These are phyloP conservation scores for Beauveria varroae DNA, from an alignment of 2,329 filamentous ascomycete species.

Conservation along the genomic window DNA sequence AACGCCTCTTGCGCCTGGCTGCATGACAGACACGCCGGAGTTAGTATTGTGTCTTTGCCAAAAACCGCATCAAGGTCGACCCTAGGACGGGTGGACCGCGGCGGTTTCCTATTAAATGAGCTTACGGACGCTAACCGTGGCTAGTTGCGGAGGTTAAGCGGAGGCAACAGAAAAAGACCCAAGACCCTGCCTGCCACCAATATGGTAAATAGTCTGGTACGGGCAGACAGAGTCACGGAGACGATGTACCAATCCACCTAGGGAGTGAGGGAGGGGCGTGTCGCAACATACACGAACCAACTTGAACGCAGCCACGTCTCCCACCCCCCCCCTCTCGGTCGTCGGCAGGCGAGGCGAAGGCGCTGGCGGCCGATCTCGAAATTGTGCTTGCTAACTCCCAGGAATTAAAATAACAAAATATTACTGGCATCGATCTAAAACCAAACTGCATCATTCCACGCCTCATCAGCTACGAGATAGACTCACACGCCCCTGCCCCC, in stretches of 20 bases:
- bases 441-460: background rate
- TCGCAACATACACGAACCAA: background rate
- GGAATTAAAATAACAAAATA: background rate
- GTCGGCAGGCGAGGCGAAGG: constrained; percentile 10
- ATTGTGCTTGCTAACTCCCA: background rate
- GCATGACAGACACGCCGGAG: background rate
- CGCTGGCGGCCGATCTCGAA: constrained; percentile 10
- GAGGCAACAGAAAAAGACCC: background rate
- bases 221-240: too few species aligned
- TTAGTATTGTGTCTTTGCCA: constrained; percentile 4
- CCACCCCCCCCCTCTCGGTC: constrained; percentile 5
- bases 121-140: background rate
- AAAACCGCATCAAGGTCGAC: background rate
- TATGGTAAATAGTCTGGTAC: background rate
- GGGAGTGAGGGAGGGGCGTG: background rate
- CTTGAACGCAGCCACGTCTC: background rate
- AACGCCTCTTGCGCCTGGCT: background rate
- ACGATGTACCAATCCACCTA: too few species aligned
- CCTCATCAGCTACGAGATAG: background rate
- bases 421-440: constrained; percentile 3
- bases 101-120: constrained; percentile 2
- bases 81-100: background rate
- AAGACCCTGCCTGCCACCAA: background rate
- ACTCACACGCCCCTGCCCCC: constrained; percentile 5
- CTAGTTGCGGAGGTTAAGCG: constrained; percentile 9